phyloP scores from a whole-genome alignment of 495 filamentous ascomycete genomes.

The Collariella sp. region DNA sequence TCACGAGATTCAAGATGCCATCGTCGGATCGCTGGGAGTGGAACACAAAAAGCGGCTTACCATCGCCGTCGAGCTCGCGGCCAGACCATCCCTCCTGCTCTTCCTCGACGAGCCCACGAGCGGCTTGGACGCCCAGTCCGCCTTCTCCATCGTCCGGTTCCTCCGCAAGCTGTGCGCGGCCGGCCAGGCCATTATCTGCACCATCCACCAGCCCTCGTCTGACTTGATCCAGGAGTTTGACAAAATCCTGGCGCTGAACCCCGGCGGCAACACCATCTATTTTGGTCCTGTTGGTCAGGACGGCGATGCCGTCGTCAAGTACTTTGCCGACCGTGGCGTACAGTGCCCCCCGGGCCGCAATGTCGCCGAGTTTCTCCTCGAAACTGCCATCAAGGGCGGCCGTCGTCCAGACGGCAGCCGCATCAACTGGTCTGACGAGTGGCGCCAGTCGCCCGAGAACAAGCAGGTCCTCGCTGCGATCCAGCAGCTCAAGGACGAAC shows the following conservation, averaged over 20 bases:
- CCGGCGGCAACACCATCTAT: slow-evolving; percentile 64
- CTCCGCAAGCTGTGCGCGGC: slow-evolving; percentile 73
- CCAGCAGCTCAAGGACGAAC: slow-evolving; percentile 46
- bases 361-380: slow-evolving; percentile 78
- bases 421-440: slow-evolving; percentile 72
- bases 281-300: slow-evolving; percentile 52
- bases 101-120: slow-evolving; percentile 76
- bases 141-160: slow-evolving; percentile 75
- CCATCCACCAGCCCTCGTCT: slow-evolving; percentile 72
- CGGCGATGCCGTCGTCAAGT: slow-evolving; percentile 37
- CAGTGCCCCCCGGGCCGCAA: slow-evolving; percentile 58
- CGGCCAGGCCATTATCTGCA: slow-evolving; percentile 64
- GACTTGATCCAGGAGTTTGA: slow-evolving; percentile 73
- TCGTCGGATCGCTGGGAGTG: slow-evolving; percentile 68
- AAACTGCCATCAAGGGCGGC: slow-evolving; percentile 66
- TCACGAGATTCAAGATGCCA: slow-evolving; percentile 69
- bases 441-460: slow-evolving; percentile 64
- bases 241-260: slow-evolving; percentile 57
- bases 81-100: slow-evolving; percentile 68
- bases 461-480: slow-evolving; percentile 58
- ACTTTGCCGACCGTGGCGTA: slow-evolving; percentile 56
- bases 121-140: slow-evolving; percentile 79
- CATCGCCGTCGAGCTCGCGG: slow-evolving; percentile 86
- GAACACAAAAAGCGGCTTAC: slow-evolving; percentile 60
- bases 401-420: slow-evolving; percentile 57